Evolutionary conservation across 2,329 filamentous ascomycete species (phyloP).

Genomic region (Biscogniauxia marginata): DNA sequence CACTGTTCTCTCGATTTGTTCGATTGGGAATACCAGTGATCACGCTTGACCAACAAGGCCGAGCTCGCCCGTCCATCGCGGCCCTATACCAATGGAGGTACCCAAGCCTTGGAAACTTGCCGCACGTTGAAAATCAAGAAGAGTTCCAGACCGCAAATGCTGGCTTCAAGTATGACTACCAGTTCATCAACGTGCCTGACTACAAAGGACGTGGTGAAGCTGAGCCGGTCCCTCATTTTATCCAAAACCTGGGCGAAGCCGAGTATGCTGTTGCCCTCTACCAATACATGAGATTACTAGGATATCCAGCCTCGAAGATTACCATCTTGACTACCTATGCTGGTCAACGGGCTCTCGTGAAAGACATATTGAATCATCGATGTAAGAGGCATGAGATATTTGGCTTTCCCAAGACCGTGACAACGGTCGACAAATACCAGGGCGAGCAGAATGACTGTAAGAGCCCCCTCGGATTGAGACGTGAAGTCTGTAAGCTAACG

Average conservation of each 20-base stretch:
- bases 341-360: conserved; percentile 83
- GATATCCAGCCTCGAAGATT: conserved; percentile 81
- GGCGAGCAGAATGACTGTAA: conserved; percentile 98
- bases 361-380: conserved; percentile 79
- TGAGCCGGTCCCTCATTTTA: conserved; percentile 89
- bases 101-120: conserved; percentile 72
- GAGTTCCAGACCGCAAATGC: conserved; percentile 85
- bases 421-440: conserved; percentile 97
- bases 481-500: conserved; percentile 9
- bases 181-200: conserved; percentile 93
- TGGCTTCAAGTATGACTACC: conserved; percentile 90
- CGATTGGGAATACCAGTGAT: conserved; percentile 90
- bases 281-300: conserved; percentile 95
- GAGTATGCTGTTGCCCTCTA: conserved; percentile 95
- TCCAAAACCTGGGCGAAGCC: conserved; percentile 94
- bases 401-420: conserved; percentile 83
- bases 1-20: conserved; percentile 86
- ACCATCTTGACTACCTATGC: conserved; percentile 92
- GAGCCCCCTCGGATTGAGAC: conserved; percentile 36
- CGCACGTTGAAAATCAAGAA: conserved; percentile 63
- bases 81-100: conserved; percentile 94
- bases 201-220: conserved; percentile 89
- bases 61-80: conserved; percentile 82
- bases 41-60: conserved; percentile 88
- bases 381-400: conserved; percentile 84